Evolutionary conservation across 1,139 yeast species (phyloP).

Genomic region (Yamadazyma friedrichii): DNA sequence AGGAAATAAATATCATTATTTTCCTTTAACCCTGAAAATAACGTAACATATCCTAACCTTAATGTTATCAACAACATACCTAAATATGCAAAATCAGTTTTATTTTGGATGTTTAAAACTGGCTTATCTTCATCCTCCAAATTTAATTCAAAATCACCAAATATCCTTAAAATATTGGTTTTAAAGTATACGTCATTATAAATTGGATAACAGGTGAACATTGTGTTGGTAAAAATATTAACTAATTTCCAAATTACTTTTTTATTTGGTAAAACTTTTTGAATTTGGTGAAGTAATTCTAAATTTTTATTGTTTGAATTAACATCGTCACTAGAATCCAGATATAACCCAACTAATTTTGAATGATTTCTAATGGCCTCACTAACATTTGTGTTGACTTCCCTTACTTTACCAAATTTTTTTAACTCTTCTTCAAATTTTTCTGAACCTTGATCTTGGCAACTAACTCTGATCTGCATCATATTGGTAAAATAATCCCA

Average conservation of each 20-base stretch:
- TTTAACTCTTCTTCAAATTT: constrained; percentile 3
- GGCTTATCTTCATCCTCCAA: constrained; percentile 14
- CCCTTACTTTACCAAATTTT: constrained; percentile 6
- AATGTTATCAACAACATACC: constrained; percentile 28
- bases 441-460: neutral
- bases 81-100: constrained; percentile 29
- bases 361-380: constrained; percentile 3
- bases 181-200: constrained; percentile 38
- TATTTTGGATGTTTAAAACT: constrained; percentile 19
- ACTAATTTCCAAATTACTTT: constrained; percentile 46
- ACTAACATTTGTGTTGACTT: neutral
- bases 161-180: constrained; percentile 18
- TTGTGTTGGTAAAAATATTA: constrained; percentile 39
- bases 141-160: constrained; percentile 21
- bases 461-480: neutral
- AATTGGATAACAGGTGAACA: constrained; percentile 47
- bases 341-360: constrained; percentile 5
- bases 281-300: constrained; percentile 28
- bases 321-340: neutral
- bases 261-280: constrained; percentile 41
- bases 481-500: constrained; percentile 2
- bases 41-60: constrained; percentile 28
- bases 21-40: constrained; percentile 28
- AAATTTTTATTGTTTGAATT: neutral
- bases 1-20: constrained; percentile 26